These are phyloP conservation scores for Saccharomycopsis fermentans DNA, from an alignment of 805 yeast species.

Conservation along the genomic window DNA sequence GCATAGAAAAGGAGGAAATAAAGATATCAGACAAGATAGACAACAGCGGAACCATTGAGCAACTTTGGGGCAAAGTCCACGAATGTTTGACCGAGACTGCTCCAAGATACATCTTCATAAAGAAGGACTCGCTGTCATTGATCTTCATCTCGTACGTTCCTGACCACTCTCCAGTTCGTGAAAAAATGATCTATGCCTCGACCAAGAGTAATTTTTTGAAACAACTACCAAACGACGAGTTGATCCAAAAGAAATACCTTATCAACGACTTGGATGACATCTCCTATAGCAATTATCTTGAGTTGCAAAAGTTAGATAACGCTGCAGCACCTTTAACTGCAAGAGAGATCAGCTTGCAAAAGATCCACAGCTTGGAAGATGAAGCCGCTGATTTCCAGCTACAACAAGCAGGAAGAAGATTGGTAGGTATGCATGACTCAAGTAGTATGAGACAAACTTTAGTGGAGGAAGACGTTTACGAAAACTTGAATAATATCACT, in stretches of 20 bases:
- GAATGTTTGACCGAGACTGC: conserved; percentile 20
- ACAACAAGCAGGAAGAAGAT: conserved; percentile 14
- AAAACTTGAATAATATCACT: not conserved
- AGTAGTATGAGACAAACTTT: conserved; percentile 15
- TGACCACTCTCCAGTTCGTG: conserved; percentile 68
- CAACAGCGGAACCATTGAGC: conserved; percentile 24
- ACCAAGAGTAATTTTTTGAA: conserved; percentile 68
- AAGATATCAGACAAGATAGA: conserved; percentile 27
- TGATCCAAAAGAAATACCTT: conserved; percentile 25
- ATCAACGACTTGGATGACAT: conserved; percentile 51
- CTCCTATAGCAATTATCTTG: conserved; percentile 37
- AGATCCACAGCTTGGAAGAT: conserved; percentile 29
- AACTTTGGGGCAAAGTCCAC: conserved; percentile 30
- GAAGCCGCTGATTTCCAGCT: conserved; percentile 29
- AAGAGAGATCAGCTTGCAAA: conserved; percentile 43
- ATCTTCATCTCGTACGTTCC: conserved; percentile 80
- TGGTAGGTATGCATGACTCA: conserved; percentile 19
- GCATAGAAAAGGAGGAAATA: conserved; percentile 26
- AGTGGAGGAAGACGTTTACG: conserved; percentile 24
- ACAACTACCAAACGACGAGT: conserved; percentile 53
- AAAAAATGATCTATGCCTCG: conserved; percentile 91
- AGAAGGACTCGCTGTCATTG: conserved; percentile 23
- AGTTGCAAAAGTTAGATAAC: conserved; percentile 28
- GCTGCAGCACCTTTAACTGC: conserved; percentile 42
- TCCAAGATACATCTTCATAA: conserved; percentile 39